These are phyloP conservation scores for Coniochaeta sp. DNA, from an alignment of 2,329 filamentous ascomycete genomes.

Conservation along the genomic window DNA sequence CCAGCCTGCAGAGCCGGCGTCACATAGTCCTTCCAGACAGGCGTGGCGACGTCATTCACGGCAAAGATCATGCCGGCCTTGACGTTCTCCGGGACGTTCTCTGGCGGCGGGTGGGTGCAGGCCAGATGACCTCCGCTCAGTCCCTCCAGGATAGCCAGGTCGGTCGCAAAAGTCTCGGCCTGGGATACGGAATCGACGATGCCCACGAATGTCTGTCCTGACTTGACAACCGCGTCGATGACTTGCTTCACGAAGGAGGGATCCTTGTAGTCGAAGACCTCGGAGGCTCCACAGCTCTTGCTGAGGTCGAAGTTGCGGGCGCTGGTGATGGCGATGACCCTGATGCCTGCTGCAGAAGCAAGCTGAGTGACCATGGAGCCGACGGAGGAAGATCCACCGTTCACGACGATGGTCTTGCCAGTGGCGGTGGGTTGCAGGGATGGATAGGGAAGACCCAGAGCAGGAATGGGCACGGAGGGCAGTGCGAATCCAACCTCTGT, in stretches of 20 bases:
- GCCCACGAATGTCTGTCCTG: constrained; percentile 15
- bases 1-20: constrained; percentile 15
- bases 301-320: constrained; percentile 12
- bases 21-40: constrained; percentile 17
- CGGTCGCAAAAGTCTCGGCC: constrained; percentile 14
- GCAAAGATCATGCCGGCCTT: constrained; percentile 25
- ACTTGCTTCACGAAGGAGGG: constrained; percentile 12
- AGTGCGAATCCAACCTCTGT: too few relatives aligned
- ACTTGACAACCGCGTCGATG: constrained; percentile 8
- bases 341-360: constrained; percentile 11
- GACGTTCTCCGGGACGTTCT: constrained; percentile 21
- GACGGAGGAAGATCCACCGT: constrained; percentile 9
- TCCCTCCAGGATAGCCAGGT: constrained; percentile 15
- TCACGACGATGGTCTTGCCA: constrained; percentile 15
- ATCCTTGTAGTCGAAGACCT: constrained; percentile 18
- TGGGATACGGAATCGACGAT: constrained; percentile 19
- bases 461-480: too few relatives aligned
- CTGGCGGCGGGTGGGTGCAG: constrained; percentile 25
- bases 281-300: constrained; percentile 12
- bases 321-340: constrained; percentile 9
- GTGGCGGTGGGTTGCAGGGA: too few relatives aligned
- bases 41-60: constrained; percentile 16
- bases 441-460: too few relatives aligned
- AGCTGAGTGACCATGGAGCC: constrained; percentile 13
- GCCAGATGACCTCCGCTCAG: constrained; percentile 26